Evolutionary conservation across 192 early-diverging fungal species (phyloP).

Genomic region (Entrophospora sp.): DNA sequence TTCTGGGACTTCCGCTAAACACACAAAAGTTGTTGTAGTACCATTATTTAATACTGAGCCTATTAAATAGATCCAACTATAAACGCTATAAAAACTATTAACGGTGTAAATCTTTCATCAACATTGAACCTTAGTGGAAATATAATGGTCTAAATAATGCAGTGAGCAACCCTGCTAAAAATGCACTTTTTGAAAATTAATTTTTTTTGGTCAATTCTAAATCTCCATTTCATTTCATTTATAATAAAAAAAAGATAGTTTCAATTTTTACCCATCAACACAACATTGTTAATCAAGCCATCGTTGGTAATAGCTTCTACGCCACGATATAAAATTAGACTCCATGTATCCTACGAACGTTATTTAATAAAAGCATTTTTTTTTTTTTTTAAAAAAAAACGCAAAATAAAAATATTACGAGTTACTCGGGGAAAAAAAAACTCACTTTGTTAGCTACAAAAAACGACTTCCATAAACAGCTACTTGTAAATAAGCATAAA

Average conservation of each 20-base stretch:
- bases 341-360: constrained; percentile 65
- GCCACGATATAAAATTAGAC: constrained; percentile 67
- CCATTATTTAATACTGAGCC: constrained; percentile 77
- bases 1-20: constrained; percentile 75
- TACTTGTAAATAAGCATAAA: constrained; percentile 89
- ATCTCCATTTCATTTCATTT: constrained; percentile 27
- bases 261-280: constrained; percentile 64
- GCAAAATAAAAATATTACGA: not conserved
- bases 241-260: constrained; percentile 14
- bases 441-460: constrained; percentile 40
- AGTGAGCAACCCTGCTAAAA: constrained; percentile 27
- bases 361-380: constrained; percentile 30
- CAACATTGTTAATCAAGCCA: constrained; percentile 75
- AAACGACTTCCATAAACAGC: constrained; percentile 78
- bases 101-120: constrained; percentile 22
- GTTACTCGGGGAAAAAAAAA: not conserved
- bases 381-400: constrained; percentile 32
- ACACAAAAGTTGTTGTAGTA: constrained; percentile 87
- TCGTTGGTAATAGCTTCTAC: constrained; percentile 81
- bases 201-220: not conserved
- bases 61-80: constrained; percentile 68
- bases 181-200: constrained; percentile 22
- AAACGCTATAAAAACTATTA: constrained; percentile 54
- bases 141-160: constrained; percentile 30
- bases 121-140: constrained; percentile 19